Conservation (phyloP, 768 basidiomycete species). For the Sistotremastrum suecicum region DNA sequence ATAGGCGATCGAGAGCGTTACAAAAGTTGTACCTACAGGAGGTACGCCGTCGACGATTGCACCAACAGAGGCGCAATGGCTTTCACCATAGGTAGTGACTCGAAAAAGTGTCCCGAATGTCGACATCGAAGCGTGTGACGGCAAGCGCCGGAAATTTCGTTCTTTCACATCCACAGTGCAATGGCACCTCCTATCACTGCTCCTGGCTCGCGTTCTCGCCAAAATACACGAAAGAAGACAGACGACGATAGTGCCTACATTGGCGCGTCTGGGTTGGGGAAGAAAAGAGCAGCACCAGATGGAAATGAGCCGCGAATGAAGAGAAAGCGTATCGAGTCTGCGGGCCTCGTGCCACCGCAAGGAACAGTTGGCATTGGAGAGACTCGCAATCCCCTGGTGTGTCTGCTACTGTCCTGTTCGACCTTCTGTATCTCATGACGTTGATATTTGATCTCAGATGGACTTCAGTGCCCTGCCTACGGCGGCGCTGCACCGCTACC, state of each 20-base stretch:
- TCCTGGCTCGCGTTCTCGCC: slow-evolving; percentile 43
- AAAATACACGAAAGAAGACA: slow-evolving; percentile 46
- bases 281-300: slow-evolving; percentile 55
- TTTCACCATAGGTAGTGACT: slow-evolving; percentile 96
- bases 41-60: slow-evolving; percentile 97
- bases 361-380: neutral
- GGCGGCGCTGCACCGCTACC: slow-evolving; percentile 53
- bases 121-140: slow-evolving; percentile 44
- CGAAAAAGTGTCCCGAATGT: slow-evolving; percentile 85
- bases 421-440: neutral
- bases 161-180: too few relatives aligned
- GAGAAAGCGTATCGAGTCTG: slow-evolving; percentile 48
- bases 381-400: too few relatives aligned
- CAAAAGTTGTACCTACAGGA: slow-evolving; percentile 45
- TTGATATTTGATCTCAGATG: slow-evolving; percentile 30
- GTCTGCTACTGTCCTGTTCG: slow-evolving; percentile 5
- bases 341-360: neutral
- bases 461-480: slow-evolving; percentile 64
- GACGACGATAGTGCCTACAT: slow-evolving; percentile 63
- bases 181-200: slow-evolving; percentile 10
- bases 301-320: slow-evolving; percentile 63
- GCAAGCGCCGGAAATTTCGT: neutral
- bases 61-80: slow-evolving; percentile 92
- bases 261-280: slow-evolving; percentile 24
- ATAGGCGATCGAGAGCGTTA: neutral